These are phyloP conservation scores for Achaetomium macrosporum DNA, from an alignment of 2,329 filamentous ascomycete genomes.

Conservation along the genomic window DNA sequence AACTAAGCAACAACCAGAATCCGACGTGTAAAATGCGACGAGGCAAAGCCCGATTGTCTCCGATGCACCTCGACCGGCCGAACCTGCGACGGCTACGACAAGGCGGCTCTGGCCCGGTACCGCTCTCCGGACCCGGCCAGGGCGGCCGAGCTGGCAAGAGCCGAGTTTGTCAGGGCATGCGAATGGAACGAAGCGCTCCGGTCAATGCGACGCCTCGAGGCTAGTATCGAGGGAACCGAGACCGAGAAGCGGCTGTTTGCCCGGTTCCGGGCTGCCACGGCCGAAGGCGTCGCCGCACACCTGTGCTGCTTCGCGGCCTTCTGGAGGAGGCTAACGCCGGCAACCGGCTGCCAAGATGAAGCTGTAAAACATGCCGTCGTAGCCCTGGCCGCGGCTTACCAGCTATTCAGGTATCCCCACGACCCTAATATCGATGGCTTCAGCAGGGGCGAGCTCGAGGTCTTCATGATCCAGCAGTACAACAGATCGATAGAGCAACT, in stretches of 20 bases:
- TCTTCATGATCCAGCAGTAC: conserved; percentile 36
- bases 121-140: conserved; percentile 10
- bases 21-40: conserved; percentile 30
- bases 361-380: conserved; percentile 29
- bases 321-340: conserved; percentile 28
- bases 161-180: conserved; percentile 26
- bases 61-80: conserved; percentile 29
- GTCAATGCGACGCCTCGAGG: conserved; percentile 30
- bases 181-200: conserved; percentile 25
- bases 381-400: conserved; percentile 29
- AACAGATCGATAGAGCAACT: conserved; percentile 33
- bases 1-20: conserved; percentile 21
- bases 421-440: conserved; percentile 21
- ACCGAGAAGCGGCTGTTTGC: conserved; percentile 33
- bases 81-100: conserved; percentile 33
- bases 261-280: conserved; percentile 30
- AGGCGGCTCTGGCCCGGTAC: conserved; percentile 17
- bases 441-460: conserved; percentile 28
- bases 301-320: conserved; percentile 21
- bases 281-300: conserved; percentile 27
- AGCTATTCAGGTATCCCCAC: conserved; percentile 25
- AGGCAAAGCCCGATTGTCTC: conserved; percentile 28
- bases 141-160: conserved; percentile 21
- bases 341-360: conserved; percentile 26
- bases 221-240: conserved; percentile 33